Evolutionary conservation across 1,284 basidiomycete species (phyloP), one percentile per base, ranked within the genome.

Genomic region (Pholiota adiposa): DNA sequence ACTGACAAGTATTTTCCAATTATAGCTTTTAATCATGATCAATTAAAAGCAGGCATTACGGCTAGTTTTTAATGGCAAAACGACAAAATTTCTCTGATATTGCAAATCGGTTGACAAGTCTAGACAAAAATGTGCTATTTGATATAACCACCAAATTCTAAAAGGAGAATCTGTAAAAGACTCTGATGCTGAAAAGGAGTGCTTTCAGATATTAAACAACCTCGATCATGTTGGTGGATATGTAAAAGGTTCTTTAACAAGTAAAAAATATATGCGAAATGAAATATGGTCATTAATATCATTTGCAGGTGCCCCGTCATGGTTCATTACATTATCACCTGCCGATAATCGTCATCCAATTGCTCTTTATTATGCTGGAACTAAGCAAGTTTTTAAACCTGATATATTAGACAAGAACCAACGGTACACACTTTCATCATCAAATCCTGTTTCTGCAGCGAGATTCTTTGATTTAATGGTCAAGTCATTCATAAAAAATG

Each of bases 21-120:
- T 19, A 67, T 79, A 3, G 72, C 73, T 0, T 77, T 81, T 53
- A 79, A 75, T 65, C 77, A 80, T 60, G 36, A 60, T 9, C 70
- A 72, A 38, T 59, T 72, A 1, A 69, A 69, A 44, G 19, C 29
- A 4, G 49, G 61, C 1, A 52, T 48, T 0, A 64, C 64, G 4
- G 59, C 57, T 0, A 68, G 68, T 44, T 69, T 62, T 18, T 72
- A 0, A 18, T 69, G 2, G 60, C 65, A 2, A 59, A 69, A 48
- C 33, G 56, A 18, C 16, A 53, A 21, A 63, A 70, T 7, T 73
- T 74, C 48, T 9, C 31, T 16, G 19, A 60, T 16, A 67, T 73
- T 3, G 33, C 65, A 7, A 16, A 59, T 0, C 9, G 68, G 14
- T 21, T 71, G 2, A 12, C 54, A 6, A 21, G 40, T 12, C 12